Base-by-base conservation (phyloP, 768 basidiomycete genomes). In the Mycena haematopus region DNA sequence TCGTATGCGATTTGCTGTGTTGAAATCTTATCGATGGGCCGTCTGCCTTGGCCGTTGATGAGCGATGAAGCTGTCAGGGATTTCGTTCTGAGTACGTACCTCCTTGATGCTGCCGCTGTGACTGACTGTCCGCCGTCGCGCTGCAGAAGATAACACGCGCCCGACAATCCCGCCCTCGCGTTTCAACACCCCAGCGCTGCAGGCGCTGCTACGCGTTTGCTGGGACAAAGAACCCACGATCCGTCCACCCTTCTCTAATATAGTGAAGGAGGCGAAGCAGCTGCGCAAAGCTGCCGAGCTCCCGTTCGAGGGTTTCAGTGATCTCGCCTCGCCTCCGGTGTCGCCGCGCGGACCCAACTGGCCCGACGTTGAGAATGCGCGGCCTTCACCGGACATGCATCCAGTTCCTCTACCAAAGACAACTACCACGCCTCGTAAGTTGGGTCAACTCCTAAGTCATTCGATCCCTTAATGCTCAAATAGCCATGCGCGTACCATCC, bases 1-100 rank as follows among this genome's bases (percentile, higher is more conserved):
- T 83, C 90, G 0, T 93, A 84, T 68, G 84, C 86, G 0, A 86
- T 92, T 47, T 79, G 80, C 47, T 89, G 87, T 60, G 74, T 86
- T 6, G 89, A 90, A 72, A 83, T 90, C 49, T 73, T 89, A 24
- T 79, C 81, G 0, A 83, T 86, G 76, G 89, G 88, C 1, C 80
- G 83, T 52, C 71, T 88, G 56, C 87, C 89, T 2, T 89, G 87
- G 86, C 73, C 77, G 6, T 71, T 76, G 17, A 71, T 79, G 68
- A 80, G 84, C 51, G 86, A 89, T 54, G 77, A 79, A 7, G 74
- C 78, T 0, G 83, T 90, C 14, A 75, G 77, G 27, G 77, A 77
- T 56, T 77, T 84, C 33, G 85, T 90, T 7, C 66, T 86, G 6
- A 74, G 86, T 87, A 60, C 47, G 79, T 71, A 27, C 13, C 56